A percentile compares a stretch with the other conserved stretches of the same genome.
Evolutionary conservation across 2,329 filamentous ascomycete genomes (phyloP).

Genomic region (Diplodia sapinea): DNA sequence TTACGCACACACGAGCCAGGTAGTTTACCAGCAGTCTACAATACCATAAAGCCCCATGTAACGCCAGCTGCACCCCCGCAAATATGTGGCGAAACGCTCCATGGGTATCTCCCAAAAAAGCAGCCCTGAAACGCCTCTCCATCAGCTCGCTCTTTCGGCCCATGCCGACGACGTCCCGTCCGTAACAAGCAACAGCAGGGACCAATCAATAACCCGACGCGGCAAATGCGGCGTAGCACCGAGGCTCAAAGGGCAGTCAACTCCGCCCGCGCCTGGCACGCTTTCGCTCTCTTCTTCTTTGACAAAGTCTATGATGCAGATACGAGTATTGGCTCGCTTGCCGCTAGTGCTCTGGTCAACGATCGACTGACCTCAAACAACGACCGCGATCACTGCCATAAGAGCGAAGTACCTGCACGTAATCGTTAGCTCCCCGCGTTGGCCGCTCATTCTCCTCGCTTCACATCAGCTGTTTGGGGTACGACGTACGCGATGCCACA

Average conservation of each 20-base stretch:
- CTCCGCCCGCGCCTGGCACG: slow-evolving; percentile 14
- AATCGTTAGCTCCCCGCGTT: slow-evolving; percentile 29
- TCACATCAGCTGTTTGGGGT: slow-evolving; percentile 18
- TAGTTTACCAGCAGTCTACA: slow-evolving; percentile 11
- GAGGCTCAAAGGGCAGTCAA: slow-evolving; percentile 22
- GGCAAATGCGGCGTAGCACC: slow-evolving; percentile 21
- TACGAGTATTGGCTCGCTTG: slow-evolving; percentile 27
- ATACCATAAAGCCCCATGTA: slow-evolving; percentile 10
- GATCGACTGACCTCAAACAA: slow-evolving; percentile 34
- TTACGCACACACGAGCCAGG: slow-evolving; percentile 15
- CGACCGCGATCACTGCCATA: slow-evolving; percentile 49
- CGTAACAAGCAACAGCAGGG: slow-evolving; percentile 29
- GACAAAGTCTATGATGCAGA: slow-evolving; percentile 20
- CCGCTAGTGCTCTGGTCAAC: background rate
- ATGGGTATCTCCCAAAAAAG: slow-evolving; percentile 28
- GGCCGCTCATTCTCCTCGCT: slow-evolving; percentile 7
- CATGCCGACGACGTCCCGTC: slow-evolving; percentile 21
- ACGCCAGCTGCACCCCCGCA: slow-evolving; percentile 25
- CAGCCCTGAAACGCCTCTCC: slow-evolving; percentile 26
- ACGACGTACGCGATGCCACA: slow-evolving; percentile 49
- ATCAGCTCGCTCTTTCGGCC: slow-evolving; percentile 23
- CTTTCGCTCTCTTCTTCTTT: background rate
- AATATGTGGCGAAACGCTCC: slow-evolving; percentile 27
- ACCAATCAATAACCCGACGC: slow-evolving; percentile 23
- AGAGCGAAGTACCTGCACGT: slow-evolving; percentile 48